phyloP scores from a whole-genome alignment of 2,329 filamentous ascomycete species.

The Colletotrichum incanum region DNA sequence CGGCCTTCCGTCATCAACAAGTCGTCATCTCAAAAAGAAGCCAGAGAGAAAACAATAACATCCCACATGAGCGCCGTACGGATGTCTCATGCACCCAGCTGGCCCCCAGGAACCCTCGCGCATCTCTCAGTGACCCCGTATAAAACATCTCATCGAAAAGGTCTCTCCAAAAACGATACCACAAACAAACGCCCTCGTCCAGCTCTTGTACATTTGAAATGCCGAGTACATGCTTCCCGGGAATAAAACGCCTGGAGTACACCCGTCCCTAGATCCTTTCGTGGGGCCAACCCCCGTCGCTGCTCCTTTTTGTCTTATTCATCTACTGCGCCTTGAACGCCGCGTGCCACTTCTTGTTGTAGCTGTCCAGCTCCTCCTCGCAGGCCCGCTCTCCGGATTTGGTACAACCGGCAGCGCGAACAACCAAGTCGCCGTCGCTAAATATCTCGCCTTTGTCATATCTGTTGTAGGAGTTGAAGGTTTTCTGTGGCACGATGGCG shows the following conservation, averaged over 20 bases:
- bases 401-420: constrained; percentile 83
- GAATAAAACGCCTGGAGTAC: constrained; percentile 38
- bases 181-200: constrained; percentile 42
- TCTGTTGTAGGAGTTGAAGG: constrained; percentile 83
- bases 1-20: constrained; percentile 16
- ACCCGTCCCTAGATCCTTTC: constrained; percentile 13
- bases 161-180: constrained; percentile 24
- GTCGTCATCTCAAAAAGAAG: constrained; percentile 26
- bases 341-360: constrained; percentile 63
- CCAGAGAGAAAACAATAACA: constrained; percentile 20
- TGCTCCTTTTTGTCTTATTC: constrained; percentile 53
- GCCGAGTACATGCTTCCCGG: constrained; percentile 31
- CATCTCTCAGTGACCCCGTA: constrained; percentile 21
- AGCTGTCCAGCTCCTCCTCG: constrained; percentile 76
- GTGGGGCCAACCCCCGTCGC: background rate
- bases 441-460: constrained; percentile 72
- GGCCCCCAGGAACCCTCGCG: constrained; percentile 9
- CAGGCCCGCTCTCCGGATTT: constrained; percentile 73
- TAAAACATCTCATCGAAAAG: constrained; percentile 27
- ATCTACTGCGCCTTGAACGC: constrained; percentile 59
- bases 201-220: constrained; percentile 36
- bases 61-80: constrained; percentile 6
- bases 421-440: constrained; percentile 87
- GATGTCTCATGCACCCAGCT: constrained; percentile 28
- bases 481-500: constrained; percentile 88